phyloP scores from a whole-genome alignment of 108 stramenopile species.

The Cyclotella kingstonii region DNA sequence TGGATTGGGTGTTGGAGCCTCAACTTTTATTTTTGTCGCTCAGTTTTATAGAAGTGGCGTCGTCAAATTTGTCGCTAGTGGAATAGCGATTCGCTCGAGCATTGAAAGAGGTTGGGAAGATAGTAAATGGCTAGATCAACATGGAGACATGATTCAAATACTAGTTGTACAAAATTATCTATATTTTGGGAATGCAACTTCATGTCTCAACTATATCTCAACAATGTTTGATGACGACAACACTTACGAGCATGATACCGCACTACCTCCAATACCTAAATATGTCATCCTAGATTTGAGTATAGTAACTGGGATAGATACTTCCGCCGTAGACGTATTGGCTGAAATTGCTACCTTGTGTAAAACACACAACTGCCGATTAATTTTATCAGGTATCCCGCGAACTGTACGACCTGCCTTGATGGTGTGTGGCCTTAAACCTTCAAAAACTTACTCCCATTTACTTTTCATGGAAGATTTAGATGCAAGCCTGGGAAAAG shows the following conservation, averaged over 20 bases:
- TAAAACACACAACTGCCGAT: conserved; percentile 51
- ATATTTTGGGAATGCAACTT: conserved; percentile 79
- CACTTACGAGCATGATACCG: conserved; percentile 5
- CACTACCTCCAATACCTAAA: conserved; percentile 58
- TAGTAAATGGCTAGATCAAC: conserved; percentile 62
- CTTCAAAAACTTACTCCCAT: conserved; percentile 39
- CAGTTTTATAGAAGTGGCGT: conserved; percentile 67
- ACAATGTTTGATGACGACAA: conserved; percentile 77
- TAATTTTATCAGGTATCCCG: conserved; percentile 54
- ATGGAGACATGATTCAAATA: conserved; percentile 72
- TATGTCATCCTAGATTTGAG: conserved; percentile 63
- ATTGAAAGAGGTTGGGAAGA: conserved; percentile 59
- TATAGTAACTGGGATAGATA: conserved; percentile 69
- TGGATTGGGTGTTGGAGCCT: conserved; percentile 60
- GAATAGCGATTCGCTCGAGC: conserved; percentile 59
- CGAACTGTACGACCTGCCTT: conserved; percentile 38
- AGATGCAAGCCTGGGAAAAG: conserved; percentile 57
- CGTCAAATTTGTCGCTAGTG: conserved; percentile 71
- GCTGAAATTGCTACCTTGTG: conserved; percentile 58
- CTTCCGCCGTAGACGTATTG: conserved; percentile 67
- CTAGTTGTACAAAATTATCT: conserved; percentile 78
- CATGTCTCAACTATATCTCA: conserved; percentile 60
- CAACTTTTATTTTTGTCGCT: conserved; percentile 76
- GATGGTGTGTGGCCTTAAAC: conserved; percentile 51
- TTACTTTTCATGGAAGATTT: conserved; percentile 57